phyloP scores from a whole-genome alignment of 306 rosid genomes.

The Dicorynia guianensis region DNA sequence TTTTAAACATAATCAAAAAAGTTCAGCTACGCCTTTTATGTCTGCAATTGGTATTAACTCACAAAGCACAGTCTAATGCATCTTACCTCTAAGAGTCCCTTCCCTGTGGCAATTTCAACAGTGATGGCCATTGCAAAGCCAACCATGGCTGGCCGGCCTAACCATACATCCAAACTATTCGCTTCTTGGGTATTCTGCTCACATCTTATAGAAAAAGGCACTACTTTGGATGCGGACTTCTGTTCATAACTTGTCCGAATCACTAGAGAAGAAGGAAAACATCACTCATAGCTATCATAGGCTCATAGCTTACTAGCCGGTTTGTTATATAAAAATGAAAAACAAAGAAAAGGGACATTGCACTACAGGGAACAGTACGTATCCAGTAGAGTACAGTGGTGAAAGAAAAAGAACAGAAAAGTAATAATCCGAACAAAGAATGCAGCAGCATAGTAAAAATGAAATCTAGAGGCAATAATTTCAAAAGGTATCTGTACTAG shows the following conservation, averaged over 20 bases:
- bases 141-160: slow-evolving; percentile 89
- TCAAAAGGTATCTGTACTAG: not conserved
- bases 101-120: slow-evolving; percentile 86
- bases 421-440: not conserved
- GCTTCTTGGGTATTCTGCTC: slow-evolving; percentile 73
- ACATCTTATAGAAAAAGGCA: slow-evolving; percentile 68
- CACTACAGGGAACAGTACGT: not conserved
- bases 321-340: too few species aligned
- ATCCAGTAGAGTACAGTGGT: not conserved
- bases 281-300: not conserved
- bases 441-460: not conserved
- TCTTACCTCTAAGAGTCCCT: slow-evolving; percentile 90
- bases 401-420: not conserved
- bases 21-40: too few species aligned
- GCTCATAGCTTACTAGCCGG: not conserved
- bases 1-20: too few species aligned
- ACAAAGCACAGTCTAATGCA: not conserved
- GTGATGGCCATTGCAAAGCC: slow-evolving; percentile 80
- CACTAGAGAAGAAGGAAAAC: slow-evolving; percentile 51
- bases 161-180: slow-evolving; percentile 79
- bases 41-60: slow-evolving; percentile 2
- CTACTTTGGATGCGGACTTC: slow-evolving; percentile 50
- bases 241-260: slow-evolving; percentile 52
- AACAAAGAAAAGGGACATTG: not conserved
- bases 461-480: not conserved